phyloP scores from a whole-genome alignment of 371 early-diverging fungal genomes.

The Mucor ambiguus region DNA sequence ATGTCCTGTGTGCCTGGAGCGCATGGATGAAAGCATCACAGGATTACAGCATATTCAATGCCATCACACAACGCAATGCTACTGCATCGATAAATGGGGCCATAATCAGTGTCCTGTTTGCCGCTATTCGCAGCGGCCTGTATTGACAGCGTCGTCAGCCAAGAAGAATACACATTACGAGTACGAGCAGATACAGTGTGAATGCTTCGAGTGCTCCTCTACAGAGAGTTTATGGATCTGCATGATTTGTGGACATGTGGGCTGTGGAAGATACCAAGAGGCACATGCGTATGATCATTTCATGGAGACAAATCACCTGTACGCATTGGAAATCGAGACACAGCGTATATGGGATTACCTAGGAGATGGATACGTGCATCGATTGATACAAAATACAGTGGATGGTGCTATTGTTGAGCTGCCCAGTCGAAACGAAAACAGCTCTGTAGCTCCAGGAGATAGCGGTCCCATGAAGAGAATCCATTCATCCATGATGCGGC shows the following conservation, averaged over 20 bases:
- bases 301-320: constrained; percentile 77
- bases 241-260: constrained; percentile 90
- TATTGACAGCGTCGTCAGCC: constrained; percentile 9
- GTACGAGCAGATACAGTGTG: constrained; percentile 41
- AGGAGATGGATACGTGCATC: constrained; percentile 94
- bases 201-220: constrained; percentile 73
- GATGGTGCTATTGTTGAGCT: constrained; percentile 94
- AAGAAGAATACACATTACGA: background rate
- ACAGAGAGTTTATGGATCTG: constrained; percentile 89
- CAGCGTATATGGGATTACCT: constrained; percentile 97
- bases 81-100: constrained; percentile 91
- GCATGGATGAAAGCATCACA: constrained; percentile 87
- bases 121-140: constrained; percentile 70
- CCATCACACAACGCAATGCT: constrained; percentile 92
- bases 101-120: constrained; percentile 91
- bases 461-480: background rate
- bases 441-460: background rate
- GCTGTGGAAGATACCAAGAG: constrained; percentile 78
- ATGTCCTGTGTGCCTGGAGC: constrained; percentile 95
- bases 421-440: constrained; percentile 40
- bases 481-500: background rate
- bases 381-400: constrained; percentile 83
- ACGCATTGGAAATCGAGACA: constrained; percentile 92
- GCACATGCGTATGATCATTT: constrained; percentile 91
- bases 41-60: constrained; percentile 90